Percentiles rank a stretch among this genome's conserved stretches.
Evolutionary conservation across 129 eudicot species (phyloP).

Genomic region (Gnaphalium uliginosum): DNA sequence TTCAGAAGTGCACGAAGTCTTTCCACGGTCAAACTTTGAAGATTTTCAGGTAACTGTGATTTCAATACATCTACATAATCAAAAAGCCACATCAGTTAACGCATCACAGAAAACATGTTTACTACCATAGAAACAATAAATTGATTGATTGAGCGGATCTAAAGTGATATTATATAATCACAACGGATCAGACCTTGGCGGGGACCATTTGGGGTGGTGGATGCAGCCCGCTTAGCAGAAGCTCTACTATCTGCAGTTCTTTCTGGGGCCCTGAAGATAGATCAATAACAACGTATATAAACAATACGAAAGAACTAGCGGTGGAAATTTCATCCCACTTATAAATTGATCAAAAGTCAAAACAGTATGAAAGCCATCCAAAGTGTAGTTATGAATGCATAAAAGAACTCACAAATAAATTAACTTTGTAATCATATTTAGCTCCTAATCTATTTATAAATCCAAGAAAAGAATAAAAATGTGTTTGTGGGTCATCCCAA

Average conservation of each 20-base stretch:
- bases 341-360: neutral
- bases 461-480: neutral
- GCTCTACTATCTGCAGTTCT: slow-evolving; percentile 65
- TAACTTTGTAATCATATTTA: neutral
- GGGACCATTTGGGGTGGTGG: slow-evolving; percentile 45
- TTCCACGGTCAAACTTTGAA: slow-evolving; percentile 74
- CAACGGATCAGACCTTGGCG: slow-evolving; percentile 46
- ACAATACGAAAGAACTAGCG: neutral
- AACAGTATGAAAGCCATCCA: neutral
- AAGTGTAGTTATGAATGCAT: neutral
- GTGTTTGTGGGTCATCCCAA: neutral
- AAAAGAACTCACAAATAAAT: neutral
- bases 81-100: neutral
- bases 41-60: slow-evolving; percentile 49
- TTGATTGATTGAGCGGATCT: neutral
- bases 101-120: neutral
- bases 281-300: neutral
- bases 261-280: slow-evolving; percentile 62
- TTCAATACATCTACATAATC: slow-evolving; percentile 51
- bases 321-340: neutral
- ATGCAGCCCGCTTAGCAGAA: slow-evolving; percentile 62
- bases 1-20: slow-evolving; percentile 71
- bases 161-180: neutral
- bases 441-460: too few relatives aligned
- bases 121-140: neutral